Conservation (phyloP, 768 basidiomycete species). For the Rhodotorula toruloides region DNA sequence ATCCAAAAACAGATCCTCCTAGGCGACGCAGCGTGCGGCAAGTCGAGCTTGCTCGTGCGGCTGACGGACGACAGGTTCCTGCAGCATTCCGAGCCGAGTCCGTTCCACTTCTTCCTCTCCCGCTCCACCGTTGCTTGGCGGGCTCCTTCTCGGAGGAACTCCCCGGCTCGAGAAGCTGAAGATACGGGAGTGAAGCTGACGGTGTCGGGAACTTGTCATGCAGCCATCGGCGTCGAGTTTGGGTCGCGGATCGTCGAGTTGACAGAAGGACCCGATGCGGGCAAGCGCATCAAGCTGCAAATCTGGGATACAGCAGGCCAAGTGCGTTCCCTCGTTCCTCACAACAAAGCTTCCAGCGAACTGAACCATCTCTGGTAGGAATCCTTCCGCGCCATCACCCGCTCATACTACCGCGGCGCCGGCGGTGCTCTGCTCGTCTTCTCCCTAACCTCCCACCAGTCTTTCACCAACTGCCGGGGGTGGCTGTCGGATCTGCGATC, state of each 20-base stretch:
- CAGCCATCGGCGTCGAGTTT: slow-evolving; percentile 87
- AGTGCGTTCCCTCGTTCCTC: slow-evolving; percentile 63
- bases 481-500: slow-evolving; percentile 92
- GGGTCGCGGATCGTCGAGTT: slow-evolving; percentile 83
- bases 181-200: background rate
- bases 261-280: slow-evolving; percentile 43
- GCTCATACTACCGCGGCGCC: slow-evolving; percentile 86
- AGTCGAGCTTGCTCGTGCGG: slow-evolving; percentile 26
- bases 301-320: slow-evolving; percentile 99
- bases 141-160: no score
- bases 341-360: background rate
- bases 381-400: slow-evolving; percentile 39
- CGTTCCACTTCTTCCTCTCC: background rate
- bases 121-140: no score
- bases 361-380: slow-evolving; percentile 5
- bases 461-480: slow-evolving; percentile 71
- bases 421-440: slow-evolving; percentile 50
- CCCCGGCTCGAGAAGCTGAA: background rate
- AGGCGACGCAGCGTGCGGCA: slow-evolving; percentile 34
- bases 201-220: no score
- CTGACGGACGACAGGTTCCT: slow-evolving; percentile 36
- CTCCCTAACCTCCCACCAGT: slow-evolving; percentile 58
- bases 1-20: slow-evolving; percentile 39
- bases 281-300: slow-evolving; percentile 49
- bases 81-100: slow-evolving; percentile 30